These are phyloP conservation scores for Amoebophrya sp. DNA, from an alignment of 169 alveolate species.

Conservation along the genomic window DNA sequence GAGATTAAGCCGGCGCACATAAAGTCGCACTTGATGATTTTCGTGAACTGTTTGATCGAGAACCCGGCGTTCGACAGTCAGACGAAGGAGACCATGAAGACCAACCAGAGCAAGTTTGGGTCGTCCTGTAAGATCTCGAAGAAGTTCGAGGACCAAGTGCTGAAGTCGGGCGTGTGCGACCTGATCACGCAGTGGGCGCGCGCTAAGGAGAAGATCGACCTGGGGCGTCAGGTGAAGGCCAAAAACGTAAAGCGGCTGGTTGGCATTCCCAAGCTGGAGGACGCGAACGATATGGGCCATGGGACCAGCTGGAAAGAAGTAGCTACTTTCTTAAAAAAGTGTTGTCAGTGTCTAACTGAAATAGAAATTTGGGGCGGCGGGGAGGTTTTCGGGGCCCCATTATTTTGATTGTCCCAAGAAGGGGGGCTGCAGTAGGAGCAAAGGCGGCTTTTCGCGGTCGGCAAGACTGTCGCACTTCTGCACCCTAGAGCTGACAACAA, in stretches of 20 bases:
- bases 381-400: too few species aligned
- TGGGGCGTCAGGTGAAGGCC: slow-evolving; percentile 34
- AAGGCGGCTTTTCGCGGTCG: too few species aligned
- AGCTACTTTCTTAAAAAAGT: too few species aligned
- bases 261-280: slow-evolving; percentile 97
- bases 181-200: slow-evolving; percentile 45
- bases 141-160: slow-evolving; percentile 62
- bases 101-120: slow-evolving; percentile 71
- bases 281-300: slow-evolving; percentile 48
- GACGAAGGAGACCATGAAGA: slow-evolving; percentile 67
- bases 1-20: slow-evolving; percentile 82
- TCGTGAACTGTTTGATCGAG: slow-evolving; percentile 89
- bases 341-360: too few species aligned
- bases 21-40: slow-evolving; percentile 83
- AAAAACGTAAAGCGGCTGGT: slow-evolving; percentile 44
- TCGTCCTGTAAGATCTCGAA: slow-evolving; percentile 66
- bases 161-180: slow-evolving; percentile 65
- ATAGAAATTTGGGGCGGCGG: too few species aligned
- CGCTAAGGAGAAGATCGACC: slow-evolving; percentile 39
- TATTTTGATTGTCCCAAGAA: too few species aligned
- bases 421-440: too few species aligned
- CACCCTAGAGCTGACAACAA: too few species aligned
- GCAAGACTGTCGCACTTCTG: too few species aligned
- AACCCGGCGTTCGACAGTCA: slow-evolving; percentile 99
- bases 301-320: neutral